Base-by-base conservation (phyloP, 345 rosid genomes). In the Microthlaspi erraticum region DNA sequence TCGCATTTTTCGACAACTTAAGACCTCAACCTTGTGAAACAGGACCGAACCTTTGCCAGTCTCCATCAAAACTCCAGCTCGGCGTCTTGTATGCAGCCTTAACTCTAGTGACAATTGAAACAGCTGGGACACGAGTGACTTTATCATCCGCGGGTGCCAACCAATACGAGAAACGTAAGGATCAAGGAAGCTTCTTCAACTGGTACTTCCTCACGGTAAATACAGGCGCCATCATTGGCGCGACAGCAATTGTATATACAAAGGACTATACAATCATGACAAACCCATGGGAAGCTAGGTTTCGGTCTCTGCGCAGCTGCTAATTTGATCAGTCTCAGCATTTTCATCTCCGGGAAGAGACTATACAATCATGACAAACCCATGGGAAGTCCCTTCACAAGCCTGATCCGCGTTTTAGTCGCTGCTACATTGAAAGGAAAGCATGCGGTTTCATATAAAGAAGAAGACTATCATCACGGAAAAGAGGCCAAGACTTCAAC, bases 251-350 rank as follows among this genome's bases (percentile, higher is more conserved):
- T 49, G 84, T 83, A 7, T 82, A 82, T 11, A 26, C 78, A 1
- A 70, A 85, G 60, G 85, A 83, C 12, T n/a, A n/a, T n/a, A n/a
- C n/a, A n/a, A n/a, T n/a, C n/a, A n/a, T n/a, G n/a, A n/a, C n/a
- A n/a, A 83, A 70, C 9, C 76, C 81, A 29, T 70, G 85, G 86
- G 86, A 57, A 14, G 10, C 10, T 85, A 2, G 92, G 88, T 1
- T 87, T 71, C n/a, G 77, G 82, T 23, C 31, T 87, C 0, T 85
- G 79, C 14, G 17, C 23, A 0, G 69, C 39, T 2, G 79, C 65
- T 14, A 81, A 79, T 57, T 23, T 77, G 1, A 8, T 85, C 34
- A 83, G 73, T 10, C 60, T 77, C 3, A 60, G 34, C 2, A 34
- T 73, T 5, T 34, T 34, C 37, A 6, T 34, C 37, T 34, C 8